Evolutionary conservation across 2,329 filamentous ascomycete genomes (phyloP), one percentile per base, ranked within the genome.

Genomic region (Ophiostoma tasmaniense): DNA sequence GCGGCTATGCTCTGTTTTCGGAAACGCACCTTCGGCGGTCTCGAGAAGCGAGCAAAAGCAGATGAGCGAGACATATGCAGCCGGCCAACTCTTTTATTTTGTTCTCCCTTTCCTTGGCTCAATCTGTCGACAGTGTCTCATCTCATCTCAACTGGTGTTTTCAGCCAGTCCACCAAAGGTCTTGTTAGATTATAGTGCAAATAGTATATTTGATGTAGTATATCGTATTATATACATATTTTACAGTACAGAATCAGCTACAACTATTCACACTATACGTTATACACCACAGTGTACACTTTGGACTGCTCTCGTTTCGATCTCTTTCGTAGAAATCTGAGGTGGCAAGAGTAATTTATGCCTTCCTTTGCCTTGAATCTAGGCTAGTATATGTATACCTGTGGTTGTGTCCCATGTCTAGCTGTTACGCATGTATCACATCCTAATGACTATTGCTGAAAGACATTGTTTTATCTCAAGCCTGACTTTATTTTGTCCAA

Each of bases 21-120:
- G 61, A 33, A 37, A 64, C 61, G 61, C 20, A 25, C 64, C 37
- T 59, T 64, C 39, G 66, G 69, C 67, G 69, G 70, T 71, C 52
- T 70, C 68, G 69, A 69, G 62, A 71, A 72, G 70, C 71, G 70
- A 71, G 61, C 61, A 33, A 64, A 68, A 71, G 59, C 59, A 33
- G 30, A 33, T 39, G 64, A 64, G 68, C 71, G 59, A 72, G 70
- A 71, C 71, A 71, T 39, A 13, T 37, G 52, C 59, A 50, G 20
- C 17, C 20, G n/a, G 8, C 64, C 22, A 11, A n/a, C 6, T n/a
- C 4, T 1, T 50, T 25, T 45, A 1, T 1, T 35, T 28, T 13
- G 1, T 1, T 55, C 1, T n/a, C 8, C 45, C 45, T 20, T 10
- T 11, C 13, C 13, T 39, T n/a, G n/a, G 11, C 37, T 39, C 37